Evolutionary conservation across 2,329 filamentous ascomycete genomes (phyloP), one percentile per base, ranked within the genome.

Genomic region (Leptoxyphium fumago): DNA sequence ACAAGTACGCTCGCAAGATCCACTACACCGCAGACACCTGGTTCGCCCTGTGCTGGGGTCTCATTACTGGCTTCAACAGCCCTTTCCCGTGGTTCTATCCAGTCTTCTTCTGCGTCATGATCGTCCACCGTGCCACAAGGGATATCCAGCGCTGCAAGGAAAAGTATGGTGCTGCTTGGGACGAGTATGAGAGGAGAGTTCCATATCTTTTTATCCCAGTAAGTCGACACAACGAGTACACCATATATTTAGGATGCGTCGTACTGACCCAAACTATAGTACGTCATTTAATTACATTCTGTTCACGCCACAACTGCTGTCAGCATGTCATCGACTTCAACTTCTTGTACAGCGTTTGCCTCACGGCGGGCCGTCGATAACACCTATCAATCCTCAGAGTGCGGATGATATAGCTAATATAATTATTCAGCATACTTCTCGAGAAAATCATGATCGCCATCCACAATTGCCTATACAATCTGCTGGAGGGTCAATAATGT

Each of bases 1-100:
- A 70, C 73, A 71, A 67, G 67, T 72, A 60, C 43, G 58, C 53
- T 2, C 53, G 61, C 46, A 63, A 63, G 57, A 57, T 61, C 30
- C 83, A 89, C 63, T 91, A 91, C 64, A 79, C 80, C 1, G 86
- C 82, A 60, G 84, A 91, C 61, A 63, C 82, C 5, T 88, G 75
- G 67, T 89, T 89, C 57, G 81, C 84, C 6, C 60, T 84, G 44
- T 75, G 70, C 49, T 91, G 84, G 84, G 84, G 79, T 18, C 63
- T 88, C n/a, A 80, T 89, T 52, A 86, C 82, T 2, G 84, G 84
- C 10, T 88, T 89, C 65, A 69, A 70, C 30, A 85, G 80, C 58
- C 84, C 84, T 0, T 88, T 89, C 65, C 85, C 85, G 1, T 93
- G 85, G 84, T 91, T 93, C 64, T 89, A 93, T 60, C 82, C 84